Base-by-base conservation (phyloP, 129 eudicot genomes). In the Heracleum sosnowskyi region DNA sequence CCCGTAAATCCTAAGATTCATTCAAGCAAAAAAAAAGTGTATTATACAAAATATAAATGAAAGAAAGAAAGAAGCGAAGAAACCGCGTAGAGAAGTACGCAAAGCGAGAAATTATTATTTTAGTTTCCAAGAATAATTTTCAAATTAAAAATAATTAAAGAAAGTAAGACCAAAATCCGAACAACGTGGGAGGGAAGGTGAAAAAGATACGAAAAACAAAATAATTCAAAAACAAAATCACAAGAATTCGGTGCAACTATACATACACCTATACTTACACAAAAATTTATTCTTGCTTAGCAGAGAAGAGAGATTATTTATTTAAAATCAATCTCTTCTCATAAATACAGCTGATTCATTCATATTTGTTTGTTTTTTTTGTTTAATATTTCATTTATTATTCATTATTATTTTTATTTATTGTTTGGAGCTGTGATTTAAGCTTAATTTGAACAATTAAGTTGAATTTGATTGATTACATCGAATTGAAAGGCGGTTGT, bases 161-260 rank as follows among this genome's bases (percentile, higher is more conserved):
- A 46, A 7, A 51, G 10, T 1, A 6, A 5, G 64, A 55, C 64
- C 9, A 55, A 9, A 60, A 60, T 26, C 68, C 68, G 68, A 60
- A 60, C 68, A 60, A 60, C 68, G 68, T 60, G 68, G 68, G 68
- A 60, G 68, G 68, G 68, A 60, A 60, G 68, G 1, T 6, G 12
- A 60, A 57, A 24, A n/a, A n/a, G 29, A n/a, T 11, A 20, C 28
- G 13, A 60, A 57, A 57, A 60, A 60, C 33, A 60, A 60, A 57
- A 24, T 57, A n/a, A 51, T 20, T 60, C 29, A 57, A 57, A 57
- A 57, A 57, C 5, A n/a, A 60, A 60, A 9, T n/a, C 68, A 24
- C 12, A 9, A 53, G 10, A 53, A 53, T 20, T 20, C 63, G 64
- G 64, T 57, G 33, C 68, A 60, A 29, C 8, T 24, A 55, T 20